A percentile compares a stretch with the other conserved stretches of the same genome.
phyloP scores from a whole-genome alignment of 2,329 filamentous ascomycete genomes.

The Penicillium sclerotiorum region DNA sequence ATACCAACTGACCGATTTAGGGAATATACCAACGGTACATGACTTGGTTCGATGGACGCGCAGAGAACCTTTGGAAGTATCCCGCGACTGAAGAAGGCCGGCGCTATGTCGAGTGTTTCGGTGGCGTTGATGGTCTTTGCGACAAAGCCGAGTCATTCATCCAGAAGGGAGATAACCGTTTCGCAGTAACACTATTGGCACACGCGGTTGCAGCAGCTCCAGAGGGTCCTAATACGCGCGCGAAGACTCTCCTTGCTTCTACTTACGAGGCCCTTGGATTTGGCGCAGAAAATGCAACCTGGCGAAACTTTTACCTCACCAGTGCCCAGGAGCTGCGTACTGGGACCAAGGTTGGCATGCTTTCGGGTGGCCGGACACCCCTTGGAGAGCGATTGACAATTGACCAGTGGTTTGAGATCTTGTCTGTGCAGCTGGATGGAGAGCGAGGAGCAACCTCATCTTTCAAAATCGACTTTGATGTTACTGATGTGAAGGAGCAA shows the following conservation, averaged over 20 bases:
- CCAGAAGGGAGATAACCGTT: slow-evolving; percentile 37
- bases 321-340: slow-evolving; percentile 30
- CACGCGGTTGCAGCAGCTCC: slow-evolving; percentile 38
- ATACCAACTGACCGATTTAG: slow-evolving; percentile 9
- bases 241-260: slow-evolving; percentile 29
- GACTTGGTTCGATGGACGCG: slow-evolving; percentile 39
- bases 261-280: slow-evolving; percentile 40
- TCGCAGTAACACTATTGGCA: slow-evolving; percentile 42
- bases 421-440: slow-evolving; percentile 24
- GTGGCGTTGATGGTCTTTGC: slow-evolving; percentile 35
- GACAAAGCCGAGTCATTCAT: slow-evolving; percentile 28
- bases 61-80: slow-evolving; percentile 41
- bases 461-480: slow-evolving; percentile 19
- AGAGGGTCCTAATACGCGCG: slow-evolving; percentile 7
- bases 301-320: slow-evolving; percentile 46
- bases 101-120: slow-evolving; percentile 42
- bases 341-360: background rate
- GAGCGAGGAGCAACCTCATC: slow-evolving; percentile 7
- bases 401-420: slow-evolving; percentile 22
- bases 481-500: slow-evolving; percentile 13
- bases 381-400: slow-evolving; percentile 7
- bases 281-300: slow-evolving; percentile 44
- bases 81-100: slow-evolving; percentile 36
- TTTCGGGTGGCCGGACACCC: background rate
- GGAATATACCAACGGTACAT: slow-evolving; percentile 41